Base-by-base conservation (phyloP, 2,329 filamentous ascomycete species). In the Sporothrix schenckii region DNA sequence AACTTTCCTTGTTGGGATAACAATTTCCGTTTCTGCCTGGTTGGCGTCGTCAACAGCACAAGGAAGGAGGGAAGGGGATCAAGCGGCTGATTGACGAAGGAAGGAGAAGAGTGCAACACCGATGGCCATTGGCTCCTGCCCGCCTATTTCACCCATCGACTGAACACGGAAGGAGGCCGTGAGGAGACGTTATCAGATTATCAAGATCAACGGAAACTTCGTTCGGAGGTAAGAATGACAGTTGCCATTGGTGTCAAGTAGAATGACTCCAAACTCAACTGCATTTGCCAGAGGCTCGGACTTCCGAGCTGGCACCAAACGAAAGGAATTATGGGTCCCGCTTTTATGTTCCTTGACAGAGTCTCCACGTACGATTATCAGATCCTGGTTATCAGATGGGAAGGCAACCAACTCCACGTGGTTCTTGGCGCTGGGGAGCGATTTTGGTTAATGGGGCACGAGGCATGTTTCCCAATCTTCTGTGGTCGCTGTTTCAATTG, bases 311-410 rank as follows among this genome's bases (percentile, higher is more conserved):
- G 27, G 3, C 61, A 50, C 60, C 5, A 63, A 63, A 49, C 24
- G 58, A 47, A 39, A 41, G 39, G 58, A 24, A 61, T 61, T 61
- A 47, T 34, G 52, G 52, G 56, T n/a, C 34, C 30, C 56, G 58
- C 39, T 39, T 41, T 34, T 63, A 63, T 14, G 24, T 44, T 24
- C 39, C 60, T 49, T 27, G 34, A 30, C 24, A 50, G 60, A 68
- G 52, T 27, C 34, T 53, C 44, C 58, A 65, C 65, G 65, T 65
- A 56, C 16, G 49, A 56, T 71, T 68, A 71, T 71, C 69, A 71
- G 69, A 71, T 71, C 39, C 53, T 58, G 41, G 44, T 71, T 71
- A 71, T 71, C 69, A 68, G 69, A 71, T 71, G 24, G 39, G 50
- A 65, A 21, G 5, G 19, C 41, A 19, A 5, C 58, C 10, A 61